Conservation (phyloP, 2,329 filamentous ascomycete species). For the Aspergillus puulaauensis region DNA sequence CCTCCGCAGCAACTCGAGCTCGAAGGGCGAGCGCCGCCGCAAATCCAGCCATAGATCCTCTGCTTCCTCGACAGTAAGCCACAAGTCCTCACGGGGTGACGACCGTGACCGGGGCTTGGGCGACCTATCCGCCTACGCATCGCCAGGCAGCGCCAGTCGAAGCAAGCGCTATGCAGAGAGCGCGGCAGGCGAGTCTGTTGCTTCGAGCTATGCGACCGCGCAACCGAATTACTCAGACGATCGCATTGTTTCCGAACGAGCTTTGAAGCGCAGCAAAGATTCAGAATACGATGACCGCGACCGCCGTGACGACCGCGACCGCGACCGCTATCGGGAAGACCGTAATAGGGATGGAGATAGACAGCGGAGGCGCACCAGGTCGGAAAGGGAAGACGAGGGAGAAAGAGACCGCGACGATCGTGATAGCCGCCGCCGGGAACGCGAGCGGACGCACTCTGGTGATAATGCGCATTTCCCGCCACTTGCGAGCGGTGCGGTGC, state of each 20-base stretch:
- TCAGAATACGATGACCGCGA: constrained; percentile 20
- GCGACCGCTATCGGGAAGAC: constrained; percentile 14
- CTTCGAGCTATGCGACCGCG: constrained; percentile 42
- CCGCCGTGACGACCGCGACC: constrained; percentile 16
- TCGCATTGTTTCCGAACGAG: constrained; percentile 30
- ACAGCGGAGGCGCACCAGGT: constrained; percentile 12
- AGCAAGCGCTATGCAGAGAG: constrained; percentile 29
- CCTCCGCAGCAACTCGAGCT: constrained; percentile 33
- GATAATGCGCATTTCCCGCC: constrained; percentile 29
- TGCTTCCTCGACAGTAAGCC: constrained; percentile 32
- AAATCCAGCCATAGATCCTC: constrained; percentile 30
- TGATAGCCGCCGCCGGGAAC: constrained; percentile 22
- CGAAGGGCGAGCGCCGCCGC: constrained; percentile 32
- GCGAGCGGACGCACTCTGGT: constrained; percentile 30
- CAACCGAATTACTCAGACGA: constrained; percentile 31
- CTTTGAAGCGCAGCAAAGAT: constrained; percentile 27
- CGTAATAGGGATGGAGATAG: background rate
- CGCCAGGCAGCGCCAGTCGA: constrained; percentile 22
- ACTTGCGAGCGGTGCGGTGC: constrained; percentile 17
- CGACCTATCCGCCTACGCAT: constrained; percentile 30
- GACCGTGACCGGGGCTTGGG: constrained; percentile 45
- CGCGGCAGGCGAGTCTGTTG: constrained; percentile 30
- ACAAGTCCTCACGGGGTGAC: constrained; percentile 47
- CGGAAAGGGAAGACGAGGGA: constrained; percentile 22
- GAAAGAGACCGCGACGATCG: constrained; percentile 8